Conservation (phyloP, 2,329 filamentous ascomycete species). For the Colletotrichum plurivorum region DNA sequence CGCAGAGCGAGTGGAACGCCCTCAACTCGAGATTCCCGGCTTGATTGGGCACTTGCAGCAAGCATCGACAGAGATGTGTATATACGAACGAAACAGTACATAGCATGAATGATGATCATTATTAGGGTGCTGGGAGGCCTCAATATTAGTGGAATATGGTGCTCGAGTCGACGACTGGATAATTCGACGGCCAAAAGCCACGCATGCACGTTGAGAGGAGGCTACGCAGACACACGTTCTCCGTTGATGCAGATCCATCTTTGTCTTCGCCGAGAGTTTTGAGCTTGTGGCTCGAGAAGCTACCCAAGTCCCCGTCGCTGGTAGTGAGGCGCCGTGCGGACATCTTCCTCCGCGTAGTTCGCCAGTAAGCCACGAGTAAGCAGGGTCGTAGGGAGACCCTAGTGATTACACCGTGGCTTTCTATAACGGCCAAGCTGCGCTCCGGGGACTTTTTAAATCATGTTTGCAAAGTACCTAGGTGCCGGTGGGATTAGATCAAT, state of each 20-base stretch:
- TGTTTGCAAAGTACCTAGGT: too few relatives aligned
- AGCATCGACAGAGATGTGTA: background rate
- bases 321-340: background rate
- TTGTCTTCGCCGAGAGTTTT: background rate
- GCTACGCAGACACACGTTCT: background rate
- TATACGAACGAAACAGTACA: background rate
- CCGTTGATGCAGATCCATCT: background rate
- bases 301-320: background rate
- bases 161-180: too few relatives aligned
- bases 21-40: conserved; percentile 29
- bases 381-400: too few relatives aligned
- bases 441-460: too few relatives aligned
- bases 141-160: too few relatives aligned
- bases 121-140: too few relatives aligned
- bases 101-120: background rate
- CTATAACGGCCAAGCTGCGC: too few relatives aligned
- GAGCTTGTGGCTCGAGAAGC: background rate
- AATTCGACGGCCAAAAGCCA: background rate
- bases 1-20: conserved; percentile 56
- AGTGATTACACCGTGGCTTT: too few relatives aligned
- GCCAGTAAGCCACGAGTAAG: too few relatives aligned
- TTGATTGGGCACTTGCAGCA: background rate
- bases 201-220: background rate
- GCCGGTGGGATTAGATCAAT: too few relatives aligned
- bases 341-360: too few relatives aligned